These are phyloP conservation scores for Ascocoryne sarcoides DNA, from an alignment of 2,329 filamentous ascomycete genomes.

Conservation along the genomic window DNA sequence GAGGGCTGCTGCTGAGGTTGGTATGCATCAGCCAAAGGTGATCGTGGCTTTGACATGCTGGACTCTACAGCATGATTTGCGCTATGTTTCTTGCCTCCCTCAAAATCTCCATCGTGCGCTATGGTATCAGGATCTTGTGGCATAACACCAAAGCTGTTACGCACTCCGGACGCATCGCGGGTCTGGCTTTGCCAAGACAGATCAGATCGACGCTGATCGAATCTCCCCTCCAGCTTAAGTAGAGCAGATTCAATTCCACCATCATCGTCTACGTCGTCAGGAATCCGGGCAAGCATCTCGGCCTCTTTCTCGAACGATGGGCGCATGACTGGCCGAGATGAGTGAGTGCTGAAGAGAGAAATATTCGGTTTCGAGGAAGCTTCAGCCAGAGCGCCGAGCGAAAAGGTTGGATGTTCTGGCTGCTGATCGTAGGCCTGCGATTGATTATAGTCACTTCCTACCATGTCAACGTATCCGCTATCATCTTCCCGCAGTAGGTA, in stretches of 20 bases:
- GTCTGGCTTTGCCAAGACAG: constrained; percentile 11
- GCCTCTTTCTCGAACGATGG: constrained; percentile 85
- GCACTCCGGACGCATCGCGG: constrained; percentile 8
- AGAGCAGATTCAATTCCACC: constrained; percentile 89
- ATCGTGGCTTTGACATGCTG: constrained; percentile 26
- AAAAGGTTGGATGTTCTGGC: constrained; percentile 35
- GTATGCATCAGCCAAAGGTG: constrained; percentile 20
- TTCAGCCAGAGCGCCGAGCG: constrained; percentile 49
- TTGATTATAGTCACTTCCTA: constrained; percentile 30
- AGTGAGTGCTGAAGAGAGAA: constrained; percentile 53
- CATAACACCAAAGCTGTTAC: constrained; percentile 23
- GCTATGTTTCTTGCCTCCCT: constrained; percentile 39
- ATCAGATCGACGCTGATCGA: constrained; percentile 43
- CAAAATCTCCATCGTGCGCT: constrained; percentile 16
- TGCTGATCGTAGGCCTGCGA: constrained; percentile 33
- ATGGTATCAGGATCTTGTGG: constrained; percentile 19
- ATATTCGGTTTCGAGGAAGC: constrained; percentile 37
- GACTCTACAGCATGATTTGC: constrained; percentile 38
- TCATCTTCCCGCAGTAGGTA: constrained; percentile 36
- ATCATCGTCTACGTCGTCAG: constrained; percentile 70
- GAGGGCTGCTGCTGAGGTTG: constrained; percentile 11
- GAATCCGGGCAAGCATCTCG: constrained; percentile 76
- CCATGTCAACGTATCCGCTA: constrained; percentile 37
- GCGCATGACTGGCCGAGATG: constrained; percentile 53
- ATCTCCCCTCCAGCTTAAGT: constrained; percentile 84